Evolutionary conservation across 345 rosid species (phyloP), one percentile per base, ranked within the genome.

Genomic region (Brassica nigra): DNA sequence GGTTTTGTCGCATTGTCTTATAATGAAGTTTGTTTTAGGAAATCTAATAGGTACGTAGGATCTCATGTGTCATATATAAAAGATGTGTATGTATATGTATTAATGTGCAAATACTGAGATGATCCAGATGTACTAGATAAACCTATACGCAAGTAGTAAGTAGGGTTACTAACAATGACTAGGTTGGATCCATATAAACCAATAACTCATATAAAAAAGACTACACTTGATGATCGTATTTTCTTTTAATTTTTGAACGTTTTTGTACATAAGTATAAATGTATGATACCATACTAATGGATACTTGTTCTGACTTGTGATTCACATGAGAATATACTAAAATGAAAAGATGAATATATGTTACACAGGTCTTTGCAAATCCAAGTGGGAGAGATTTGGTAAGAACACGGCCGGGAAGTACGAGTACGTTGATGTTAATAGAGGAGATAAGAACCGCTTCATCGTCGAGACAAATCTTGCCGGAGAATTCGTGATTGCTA

Each of bases 311-410:
- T 2, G 68, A 36, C 0, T 70, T 20, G 44, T 2, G 68, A 36
- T 1, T 70, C 39, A 54, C 37, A 58, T 67, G 54, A 14, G 28
- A 12, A 39, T 73, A 68, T 29, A 7, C 39, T 66, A 16, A 71
- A 39, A 27, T 1, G 44, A 62, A 20, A 39, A 29, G 2, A 29
- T 2, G 0, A 33, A 52, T 73, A 12, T 6, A 29, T 15, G 0
- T 42, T 12, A n/a, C 23, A 9, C 74, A 92, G 97, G 99, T 39
- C 87, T 95, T 1, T 95, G 98, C 98, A 90, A 92, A 70, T 87
- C 94, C 0, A 79, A 81, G 39, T 95, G 98, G 99, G 95, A 89
- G 81, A 92, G 74, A 81, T 75, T 80, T 14, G 90, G 81, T 14
- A 77, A 83, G 80, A 77, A 78, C 62, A 94, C 91, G 2, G 78